Evolutionary conservation across 768 basidiomycete genomes (phyloP).

Genomic region (Serpula lacrymans): DNA sequence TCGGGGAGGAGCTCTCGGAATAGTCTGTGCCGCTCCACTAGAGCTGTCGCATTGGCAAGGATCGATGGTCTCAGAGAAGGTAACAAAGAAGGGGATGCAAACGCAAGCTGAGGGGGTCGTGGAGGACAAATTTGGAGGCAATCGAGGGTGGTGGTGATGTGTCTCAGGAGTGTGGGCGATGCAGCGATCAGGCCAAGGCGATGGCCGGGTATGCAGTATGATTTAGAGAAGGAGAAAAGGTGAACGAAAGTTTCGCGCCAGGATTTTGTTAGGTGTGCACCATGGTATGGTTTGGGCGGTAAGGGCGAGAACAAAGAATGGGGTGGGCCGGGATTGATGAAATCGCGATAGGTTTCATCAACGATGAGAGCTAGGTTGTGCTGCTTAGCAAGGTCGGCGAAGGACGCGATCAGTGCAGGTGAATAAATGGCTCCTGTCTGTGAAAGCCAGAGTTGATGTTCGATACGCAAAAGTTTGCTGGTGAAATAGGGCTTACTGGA

Average conservation of each 20-base stretch:
- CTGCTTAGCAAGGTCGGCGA: slow-evolving; percentile 54
- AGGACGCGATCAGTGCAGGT: slow-evolving; percentile 50
- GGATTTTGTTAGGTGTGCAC: slow-evolving; percentile 23
- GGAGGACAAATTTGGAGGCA: slow-evolving; percentile 81
- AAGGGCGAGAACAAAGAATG: slow-evolving; percentile 50
- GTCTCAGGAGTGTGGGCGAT: slow-evolving; percentile 46
- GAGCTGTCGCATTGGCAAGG: slow-evolving; percentile 41
- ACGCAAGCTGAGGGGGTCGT: slow-evolving; percentile 65
- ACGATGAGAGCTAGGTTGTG: slow-evolving; percentile 63
- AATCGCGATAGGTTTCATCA: slow-evolving; percentile 91
- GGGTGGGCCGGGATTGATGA: slow-evolving; percentile 52
- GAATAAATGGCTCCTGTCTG: slow-evolving; percentile 73
- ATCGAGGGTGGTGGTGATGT: slow-evolving; percentile 63
- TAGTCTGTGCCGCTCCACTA: slow-evolving; percentile 50
- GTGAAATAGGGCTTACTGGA: slow-evolving; percentile 40
- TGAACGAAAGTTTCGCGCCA: slow-evolving; percentile 68
- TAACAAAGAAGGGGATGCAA: slow-evolving; percentile 50
- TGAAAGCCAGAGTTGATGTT: background rate
- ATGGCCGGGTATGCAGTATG: slow-evolving; percentile 79
- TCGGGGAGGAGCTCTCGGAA: slow-evolving; percentile 49
- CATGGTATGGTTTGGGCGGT: background rate
- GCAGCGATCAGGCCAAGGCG: slow-evolving; percentile 72
- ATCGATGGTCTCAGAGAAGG: slow-evolving; percentile 48
- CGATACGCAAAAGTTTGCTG: background rate
- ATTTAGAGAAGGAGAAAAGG: slow-evolving; percentile 80